phyloP scores from a whole-genome alignment of 2,329 filamentous ascomycete species.

The Neospermospora avenae region DNA sequence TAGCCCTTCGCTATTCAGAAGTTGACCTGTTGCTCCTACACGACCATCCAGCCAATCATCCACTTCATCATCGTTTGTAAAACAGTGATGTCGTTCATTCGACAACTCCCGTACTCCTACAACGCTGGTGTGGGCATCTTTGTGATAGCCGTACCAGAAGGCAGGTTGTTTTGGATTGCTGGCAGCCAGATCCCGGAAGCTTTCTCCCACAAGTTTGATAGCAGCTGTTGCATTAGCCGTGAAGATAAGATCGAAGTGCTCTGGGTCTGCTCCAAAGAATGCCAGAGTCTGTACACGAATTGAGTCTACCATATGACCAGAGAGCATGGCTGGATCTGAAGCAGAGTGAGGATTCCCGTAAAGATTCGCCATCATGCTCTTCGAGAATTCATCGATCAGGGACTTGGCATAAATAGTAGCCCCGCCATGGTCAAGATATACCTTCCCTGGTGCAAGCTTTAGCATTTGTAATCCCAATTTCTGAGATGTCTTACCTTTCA shows the following conservation, averaged over 20 bases:
- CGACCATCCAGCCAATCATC: conserved; percentile 54
- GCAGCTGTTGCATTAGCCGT: conserved; percentile 90
- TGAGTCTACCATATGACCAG: conserved; percentile 70
- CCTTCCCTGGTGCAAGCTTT: conserved; percentile 50
- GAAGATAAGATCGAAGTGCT: conserved; percentile 82
- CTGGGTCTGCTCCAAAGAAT: conserved; percentile 77
- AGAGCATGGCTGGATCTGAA: conserved; percentile 74
- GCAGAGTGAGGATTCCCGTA: conserved; percentile 91
- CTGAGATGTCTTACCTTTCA: conserved; percentile 48
- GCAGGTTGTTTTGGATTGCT: conserved; percentile 57
- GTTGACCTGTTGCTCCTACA: conserved; percentile 30
- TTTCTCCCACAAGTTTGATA: conserved; percentile 80
- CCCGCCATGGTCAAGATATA: conserved; percentile 90
- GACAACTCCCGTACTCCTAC: conserved; percentile 77
- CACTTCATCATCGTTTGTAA: conserved; percentile 60
- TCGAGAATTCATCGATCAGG: conserved; percentile 73
- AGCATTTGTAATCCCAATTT: not conserved
- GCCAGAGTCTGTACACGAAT: conserved; percentile 65
- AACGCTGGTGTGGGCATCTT: conserved; percentile 81
- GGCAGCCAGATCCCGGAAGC: conserved; percentile 63
- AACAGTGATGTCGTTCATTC: conserved; percentile 54
- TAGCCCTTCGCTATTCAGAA: conserved; percentile 19
- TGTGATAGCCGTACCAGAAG: conserved; percentile 80
- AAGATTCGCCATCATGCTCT: conserved; percentile 72
- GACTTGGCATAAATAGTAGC: conserved; percentile 78